These are phyloP conservation scores for Rubus parviflorus DNA, from an alignment of 306 rosid species.

Conservation along the genomic window DNA sequence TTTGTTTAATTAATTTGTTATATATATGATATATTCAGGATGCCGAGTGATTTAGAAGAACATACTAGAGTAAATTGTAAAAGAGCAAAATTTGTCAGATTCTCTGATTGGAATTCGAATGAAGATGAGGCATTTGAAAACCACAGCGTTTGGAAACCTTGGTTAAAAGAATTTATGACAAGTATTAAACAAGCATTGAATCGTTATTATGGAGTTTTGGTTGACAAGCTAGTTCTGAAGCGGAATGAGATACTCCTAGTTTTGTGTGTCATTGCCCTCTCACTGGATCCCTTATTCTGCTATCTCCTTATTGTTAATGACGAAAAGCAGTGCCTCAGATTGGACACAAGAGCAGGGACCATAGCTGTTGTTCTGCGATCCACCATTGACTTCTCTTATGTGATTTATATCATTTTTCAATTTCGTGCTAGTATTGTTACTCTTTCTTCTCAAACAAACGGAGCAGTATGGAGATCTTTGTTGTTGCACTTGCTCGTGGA, in stretches of 20 bases:
- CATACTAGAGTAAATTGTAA: too few species aligned
- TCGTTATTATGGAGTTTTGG: neutral
- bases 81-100: too few species aligned
- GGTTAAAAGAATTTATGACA: too few species aligned
- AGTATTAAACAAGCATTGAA: neutral
- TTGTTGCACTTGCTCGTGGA: neutral
- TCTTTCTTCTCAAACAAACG: too few species aligned
- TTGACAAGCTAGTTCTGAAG: neutral
- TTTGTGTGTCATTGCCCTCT: slow-evolving; percentile 28
- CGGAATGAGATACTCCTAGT: slow-evolving; percentile 28
- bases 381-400: slow-evolving; percentile 16
- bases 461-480: too few species aligned
- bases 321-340: slow-evolving; percentile 14
- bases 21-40: too few species aligned
- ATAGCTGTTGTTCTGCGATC: slow-evolving; percentile 25
- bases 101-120: too few species aligned
- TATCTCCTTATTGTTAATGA: slow-evolving; percentile 24
- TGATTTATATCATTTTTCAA: slow-evolving; percentile 10
- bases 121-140: too few species aligned
- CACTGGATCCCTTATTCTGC: slow-evolving; percentile 37
- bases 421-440: too few species aligned
- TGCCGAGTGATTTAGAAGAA: too few species aligned
- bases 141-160: too few species aligned
- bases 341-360: slow-evolving; percentile 22
- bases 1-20: too few species aligned